Conservation (phyloP, 768 basidiomycete genomes). For the Pleurotus tuoliensis region DNA sequence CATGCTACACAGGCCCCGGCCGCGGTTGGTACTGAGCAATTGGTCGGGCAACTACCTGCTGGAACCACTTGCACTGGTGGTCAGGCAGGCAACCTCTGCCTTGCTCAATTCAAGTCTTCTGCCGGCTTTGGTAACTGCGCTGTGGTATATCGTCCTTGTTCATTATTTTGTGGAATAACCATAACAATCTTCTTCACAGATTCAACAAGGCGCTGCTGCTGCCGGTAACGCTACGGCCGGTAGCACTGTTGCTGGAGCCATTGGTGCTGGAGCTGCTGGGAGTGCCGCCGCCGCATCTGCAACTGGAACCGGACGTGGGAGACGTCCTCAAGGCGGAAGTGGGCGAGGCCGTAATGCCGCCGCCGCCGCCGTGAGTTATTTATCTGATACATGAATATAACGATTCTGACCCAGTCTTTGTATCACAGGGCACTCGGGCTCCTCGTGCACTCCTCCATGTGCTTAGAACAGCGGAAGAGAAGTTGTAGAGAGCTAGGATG, state of each 20-base stretch:
- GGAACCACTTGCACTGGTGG: conserved; percentile 52
- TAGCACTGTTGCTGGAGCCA: conserved; percentile 12
- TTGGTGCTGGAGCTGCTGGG: conserved; percentile 8
- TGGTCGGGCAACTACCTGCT: conserved; percentile 42
- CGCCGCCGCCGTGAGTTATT: conserved; percentile 16
- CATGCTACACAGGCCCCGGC: conserved; percentile 31
- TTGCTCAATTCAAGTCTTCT: conserved; percentile 46
- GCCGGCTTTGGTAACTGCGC: conserved; percentile 55
- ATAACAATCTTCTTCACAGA: not conserved
- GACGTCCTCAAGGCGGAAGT: not conserved
- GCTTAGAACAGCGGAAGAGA: not conserved
- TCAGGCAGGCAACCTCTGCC: conserved; percentile 36
- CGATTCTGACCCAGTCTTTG: too few relatives aligned
- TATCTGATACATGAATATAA: not conserved
- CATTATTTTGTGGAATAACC: not conserved
- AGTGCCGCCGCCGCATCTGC: conserved; percentile 11
- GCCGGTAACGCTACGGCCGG: conserved; percentile 3
- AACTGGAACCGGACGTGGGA: conserved; percentile 8
- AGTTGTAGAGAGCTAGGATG: too few relatives aligned
- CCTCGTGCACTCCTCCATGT: conserved; percentile 30
- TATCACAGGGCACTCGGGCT: conserved; percentile 33
- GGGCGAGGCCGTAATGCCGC: conserved; percentile 14
- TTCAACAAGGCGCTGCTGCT: conserved; percentile 9
- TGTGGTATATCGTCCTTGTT: conserved; percentile 24
- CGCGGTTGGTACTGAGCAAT: conserved; percentile 29